A percentile compares a stretch with the other conserved stretches of the same genome.
Conservation (phyloP, 768 basidiomycete species). For the Amanita phalloides region DNA sequence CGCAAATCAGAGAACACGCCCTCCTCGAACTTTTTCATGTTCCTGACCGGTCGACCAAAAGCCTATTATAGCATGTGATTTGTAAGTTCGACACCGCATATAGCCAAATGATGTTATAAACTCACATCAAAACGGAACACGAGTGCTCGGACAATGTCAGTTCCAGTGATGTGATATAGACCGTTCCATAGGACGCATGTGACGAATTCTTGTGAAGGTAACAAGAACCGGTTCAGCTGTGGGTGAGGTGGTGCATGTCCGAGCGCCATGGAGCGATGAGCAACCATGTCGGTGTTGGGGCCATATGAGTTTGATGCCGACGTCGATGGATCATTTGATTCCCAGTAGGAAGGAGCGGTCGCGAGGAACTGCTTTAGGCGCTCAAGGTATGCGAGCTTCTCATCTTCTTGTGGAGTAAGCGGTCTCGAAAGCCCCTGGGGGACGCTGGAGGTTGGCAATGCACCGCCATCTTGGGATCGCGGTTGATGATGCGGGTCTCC, state of each 20-base stretch:
- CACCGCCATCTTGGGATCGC: conserved; percentile 1
- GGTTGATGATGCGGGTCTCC: conserved; percentile 6
- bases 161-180: conserved; percentile 90
- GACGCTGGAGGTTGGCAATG: conserved; percentile 15
- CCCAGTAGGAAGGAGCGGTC: conserved; percentile 74
- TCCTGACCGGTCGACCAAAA: conserved; percentile 81
- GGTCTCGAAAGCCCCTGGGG: conserved; percentile 40
- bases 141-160: conserved; percentile 90
- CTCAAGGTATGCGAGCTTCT: conserved; percentile 66
- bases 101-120: conserved; percentile 7
- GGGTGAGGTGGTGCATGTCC: conserved; percentile 51
- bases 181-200: conserved; percentile 90
- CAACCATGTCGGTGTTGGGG: conserved; percentile 8
- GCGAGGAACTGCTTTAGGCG: conserved; percentile 84
- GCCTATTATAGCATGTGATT: conserved; percentile 26
- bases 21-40: conserved; percentile 97
- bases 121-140: conserved; percentile 86
- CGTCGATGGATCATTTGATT: conserved; percentile 21
- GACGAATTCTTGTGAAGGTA: conserved; percentile 83
- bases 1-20: conserved; percentile 90
- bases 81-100: neutral
- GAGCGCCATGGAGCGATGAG: conserved; percentile 10
- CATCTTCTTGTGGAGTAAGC: conserved; percentile 53
- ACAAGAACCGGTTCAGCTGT: conserved; percentile 74
- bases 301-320: conserved; percentile 13